Evolutionary conservation across 768 basidiomycete genomes (phyloP), one percentile per base, ranked within the genome.

Genomic region (Tephrocybe rancida): DNA sequence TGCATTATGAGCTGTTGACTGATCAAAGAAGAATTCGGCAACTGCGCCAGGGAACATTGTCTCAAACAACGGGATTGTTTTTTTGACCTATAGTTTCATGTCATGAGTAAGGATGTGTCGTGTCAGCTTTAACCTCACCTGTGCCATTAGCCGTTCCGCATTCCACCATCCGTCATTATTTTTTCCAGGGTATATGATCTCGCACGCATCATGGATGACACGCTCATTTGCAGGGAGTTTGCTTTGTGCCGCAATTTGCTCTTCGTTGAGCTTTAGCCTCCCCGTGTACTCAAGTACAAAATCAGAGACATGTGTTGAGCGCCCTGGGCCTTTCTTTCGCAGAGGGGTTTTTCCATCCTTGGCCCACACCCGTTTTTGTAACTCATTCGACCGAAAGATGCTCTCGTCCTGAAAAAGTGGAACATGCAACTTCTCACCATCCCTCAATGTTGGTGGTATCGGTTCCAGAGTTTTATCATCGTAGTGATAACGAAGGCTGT

Each of bases 1-100:
- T 44, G 72, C 71, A 7, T 49, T 77, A 74, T 3, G 66, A 3
- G 44, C 70, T 64, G 52, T 73, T 63, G 25, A 73, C 58, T 35
- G 70, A 38, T n/a, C n/a, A n/a, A 32, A 72, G 52, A 5, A 70
- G 38, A 2, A 60, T 66, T 16, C 63, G 64, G 52, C 62, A 63
- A 19, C 59, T 64, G n/a, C 11, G 16, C 42, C 58, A 54, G 30
- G 41, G 6, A 25, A 16, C 21, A 30, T 5, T 26, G 7, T 18
- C 25, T 52, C 50, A 37, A 53, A 53, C 7, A 41, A 25, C 14
- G 44, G 52, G 46, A 53, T 55, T 32, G 50, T 50, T 26, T 55
- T 55, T 29, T 55, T 30, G 29, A 30, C 29, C 29, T 30, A 30
- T 30, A 30, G 5, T 6, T 26, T 30, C 29, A 6, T 30, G 5